Conservation (phyloP, 768 basidiomycete genomes). For the Jaapia argillacea region DNA sequence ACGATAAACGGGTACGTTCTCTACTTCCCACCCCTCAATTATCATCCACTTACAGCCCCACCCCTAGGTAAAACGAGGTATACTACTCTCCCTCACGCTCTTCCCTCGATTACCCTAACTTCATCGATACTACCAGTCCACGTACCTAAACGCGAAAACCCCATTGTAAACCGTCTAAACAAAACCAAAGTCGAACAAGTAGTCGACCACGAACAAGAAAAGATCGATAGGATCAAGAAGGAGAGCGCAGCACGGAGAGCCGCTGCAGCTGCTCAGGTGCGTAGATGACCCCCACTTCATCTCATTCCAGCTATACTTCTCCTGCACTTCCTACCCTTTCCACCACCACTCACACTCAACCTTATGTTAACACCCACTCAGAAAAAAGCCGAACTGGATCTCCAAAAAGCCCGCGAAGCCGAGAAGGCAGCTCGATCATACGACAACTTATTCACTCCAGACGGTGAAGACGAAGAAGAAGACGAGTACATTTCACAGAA, state of each 20-base stretch:
- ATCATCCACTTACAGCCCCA: constrained; percentile 2
- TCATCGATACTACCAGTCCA: constrained; percentile 41
- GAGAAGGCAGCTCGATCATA: constrained; percentile 88
- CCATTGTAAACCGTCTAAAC: constrained; percentile 85
- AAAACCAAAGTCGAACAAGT: constrained; percentile 82
- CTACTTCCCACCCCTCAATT: no score
- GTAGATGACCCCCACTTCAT: constrained; percentile 3
- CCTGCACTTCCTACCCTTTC: background rate
- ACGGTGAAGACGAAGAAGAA: constrained; percentile 34
- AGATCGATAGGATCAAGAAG: constrained; percentile 68
- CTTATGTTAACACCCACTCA: constrained; percentile 17
- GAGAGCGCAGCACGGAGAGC: constrained; percentile 58
- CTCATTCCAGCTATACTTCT: no score
- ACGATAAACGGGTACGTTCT: constrained; percentile 63
- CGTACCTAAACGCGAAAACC: constrained; percentile 73
- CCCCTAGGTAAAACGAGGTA: constrained; percentile 71
- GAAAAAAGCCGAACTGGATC: constrained; percentile 73
- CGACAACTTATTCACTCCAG: constrained; percentile 64
- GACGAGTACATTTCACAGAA: no score
- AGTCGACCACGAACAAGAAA: constrained; percentile 89
- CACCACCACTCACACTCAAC: no score
- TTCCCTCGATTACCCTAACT: background rate
- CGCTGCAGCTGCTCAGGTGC: constrained; percentile 59
- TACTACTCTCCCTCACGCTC: background rate
- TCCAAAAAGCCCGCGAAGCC: constrained; percentile 67